Base-by-base conservation (phyloP, 2,329 filamentous ascomycete species). In the Aspergillus sp. region DNA sequence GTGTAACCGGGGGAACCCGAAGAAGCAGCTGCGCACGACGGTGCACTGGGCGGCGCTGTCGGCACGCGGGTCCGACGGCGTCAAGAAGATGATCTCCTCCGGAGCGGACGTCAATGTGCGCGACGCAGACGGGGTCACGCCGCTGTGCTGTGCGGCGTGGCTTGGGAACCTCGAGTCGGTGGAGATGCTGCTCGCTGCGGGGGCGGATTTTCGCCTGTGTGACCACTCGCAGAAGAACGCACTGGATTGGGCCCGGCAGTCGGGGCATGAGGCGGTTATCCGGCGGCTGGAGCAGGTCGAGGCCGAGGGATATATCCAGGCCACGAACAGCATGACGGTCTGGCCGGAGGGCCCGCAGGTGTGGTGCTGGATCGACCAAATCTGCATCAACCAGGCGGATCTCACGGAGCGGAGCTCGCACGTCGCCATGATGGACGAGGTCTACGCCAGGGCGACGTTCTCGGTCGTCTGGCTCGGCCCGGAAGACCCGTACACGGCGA, bases 291-390 rank as follows among this genome's bases (percentile, higher is more conserved):
- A 51, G 17, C 24, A 41, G 33, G 49, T 24, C 6, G 43, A 41
- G 20, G 3, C 32, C n/a, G 35, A 19, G 13, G n/a, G 16, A 10
- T n/a, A 20, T 2, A 2, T 20, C 13, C n/a, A n/a, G n/a, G n/a
- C n/a, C n/a, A n/a, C n/a, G n/a, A n/a, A n/a, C n/a, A n/a, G n/a
- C n/a, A n/a, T 22, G 16, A 11, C 16, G 5, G 22, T 14, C 9
- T 51, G 49, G 49, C 43, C 49, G 2, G 49, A 51, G 7, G 49
- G 49, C 1, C 49, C 49, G 3, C 42, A 51, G 17, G 26, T n/a
- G 24, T 51, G 49, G 49, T 51, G 49, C 30, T 51, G 49, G 49
- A 41, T 51, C 5, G 49, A 51, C 20, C 43, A 47, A 44, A 42
- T 51, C 35, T 51, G 49, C 11, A 51, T 51, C 13, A 41, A 51